These are phyloP conservation scores for Penicillium desertorum DNA, from an alignment of 495 filamentous ascomycete species.

Conservation along the genomic window DNA sequence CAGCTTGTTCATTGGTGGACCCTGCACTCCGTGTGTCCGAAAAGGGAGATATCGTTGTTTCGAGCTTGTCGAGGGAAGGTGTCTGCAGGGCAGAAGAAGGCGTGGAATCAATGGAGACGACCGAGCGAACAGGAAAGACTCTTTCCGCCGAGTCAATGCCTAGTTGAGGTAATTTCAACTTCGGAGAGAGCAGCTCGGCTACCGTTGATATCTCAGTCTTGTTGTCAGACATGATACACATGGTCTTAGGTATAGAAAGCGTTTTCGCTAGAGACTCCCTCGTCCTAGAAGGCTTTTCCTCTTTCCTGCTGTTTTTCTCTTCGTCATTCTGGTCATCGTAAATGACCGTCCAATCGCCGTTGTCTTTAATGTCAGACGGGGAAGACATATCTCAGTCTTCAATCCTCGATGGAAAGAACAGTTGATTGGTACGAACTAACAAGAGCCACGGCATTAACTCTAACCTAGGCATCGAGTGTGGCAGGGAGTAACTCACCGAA, in stretches of 20 bases:
- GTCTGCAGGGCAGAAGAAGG: conserved; percentile 29
- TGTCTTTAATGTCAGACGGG: conserved; percentile 5
- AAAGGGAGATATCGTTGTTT: conserved; percentile 24
- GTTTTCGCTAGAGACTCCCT: conserved; percentile 12
- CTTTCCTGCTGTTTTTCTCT: conserved; percentile 6
- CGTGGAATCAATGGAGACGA: conserved; percentile 26
- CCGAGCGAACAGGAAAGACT: conserved; percentile 30
- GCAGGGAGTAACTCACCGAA: neutral
- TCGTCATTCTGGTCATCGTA: conserved; percentile 14
- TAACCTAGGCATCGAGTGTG: too few species aligned
- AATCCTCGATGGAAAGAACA: neutral
- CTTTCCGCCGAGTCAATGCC: conserved; percentile 22
- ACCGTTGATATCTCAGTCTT: conserved; percentile 24
- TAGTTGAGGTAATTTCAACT: conserved; percentile 25
- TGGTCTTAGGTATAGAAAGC: conserved; percentile 21
- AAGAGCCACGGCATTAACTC: neutral
- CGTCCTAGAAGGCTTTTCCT: conserved; percentile 11
- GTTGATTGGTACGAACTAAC: too few species aligned
- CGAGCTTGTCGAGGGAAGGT: conserved; percentile 26
- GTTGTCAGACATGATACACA: conserved; percentile 27
- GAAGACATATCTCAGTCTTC: conserved; percentile 7
- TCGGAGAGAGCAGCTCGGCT: conserved; percentile 20
- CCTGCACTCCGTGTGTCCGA: conserved; percentile 11
- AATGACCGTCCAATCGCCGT: conserved; percentile 23
- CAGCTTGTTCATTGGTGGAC: conserved; percentile 1